These are phyloP conservation scores for Mychonastes homosphaera DNA, from an alignment of 139 green algal species.

Conservation along the genomic window DNA sequence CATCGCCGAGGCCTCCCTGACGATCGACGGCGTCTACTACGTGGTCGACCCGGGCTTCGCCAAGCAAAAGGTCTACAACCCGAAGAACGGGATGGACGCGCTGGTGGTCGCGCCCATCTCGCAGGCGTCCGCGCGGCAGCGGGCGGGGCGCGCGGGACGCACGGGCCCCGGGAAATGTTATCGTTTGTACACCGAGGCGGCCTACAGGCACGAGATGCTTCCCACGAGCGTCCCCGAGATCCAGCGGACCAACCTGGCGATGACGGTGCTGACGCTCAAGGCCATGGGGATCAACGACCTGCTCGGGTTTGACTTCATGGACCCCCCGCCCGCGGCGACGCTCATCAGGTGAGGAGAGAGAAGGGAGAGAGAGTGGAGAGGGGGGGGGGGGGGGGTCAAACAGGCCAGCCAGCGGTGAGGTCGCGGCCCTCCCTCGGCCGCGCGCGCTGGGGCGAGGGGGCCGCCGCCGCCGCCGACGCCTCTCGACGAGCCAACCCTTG, in stretches of 20 bases:
- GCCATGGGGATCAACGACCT: constrained; percentile 98
- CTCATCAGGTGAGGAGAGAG: too few species aligned
- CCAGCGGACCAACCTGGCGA: constrained; percentile 69
- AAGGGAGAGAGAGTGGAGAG: too few species aligned
- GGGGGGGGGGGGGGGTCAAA: too few species aligned
- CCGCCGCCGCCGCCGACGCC: too few species aligned
- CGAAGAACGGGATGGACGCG: constrained; percentile 87
- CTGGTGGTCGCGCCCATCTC: constrained; percentile 91
- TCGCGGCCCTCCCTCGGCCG: too few species aligned
- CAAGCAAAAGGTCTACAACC: constrained; percentile 80
- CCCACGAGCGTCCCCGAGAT: constrained; percentile 80
- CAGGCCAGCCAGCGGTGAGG: too few species aligned
- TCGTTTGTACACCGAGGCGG: constrained; percentile 63
- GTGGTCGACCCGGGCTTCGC: constrained; percentile 78
- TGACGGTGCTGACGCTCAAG: constrained; percentile 87
- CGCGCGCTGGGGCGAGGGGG: too few species aligned
- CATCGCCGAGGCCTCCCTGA: constrained; percentile 95
- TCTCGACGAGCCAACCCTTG: too few species aligned
- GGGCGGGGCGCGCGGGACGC: constrained; percentile 83
- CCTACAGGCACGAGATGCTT: constrained; percentile 90
- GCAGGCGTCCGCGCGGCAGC: constrained; percentile 82
- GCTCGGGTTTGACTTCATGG: constrained; percentile 98
- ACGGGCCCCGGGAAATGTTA: constrained; percentile 58
- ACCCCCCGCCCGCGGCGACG: constrained; percentile 76
- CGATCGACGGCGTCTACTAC: constrained; percentile 98